phyloP scores from a whole-genome alignment of 352 stramenopile genomes.

The Blastocystis sp. region DNA sequence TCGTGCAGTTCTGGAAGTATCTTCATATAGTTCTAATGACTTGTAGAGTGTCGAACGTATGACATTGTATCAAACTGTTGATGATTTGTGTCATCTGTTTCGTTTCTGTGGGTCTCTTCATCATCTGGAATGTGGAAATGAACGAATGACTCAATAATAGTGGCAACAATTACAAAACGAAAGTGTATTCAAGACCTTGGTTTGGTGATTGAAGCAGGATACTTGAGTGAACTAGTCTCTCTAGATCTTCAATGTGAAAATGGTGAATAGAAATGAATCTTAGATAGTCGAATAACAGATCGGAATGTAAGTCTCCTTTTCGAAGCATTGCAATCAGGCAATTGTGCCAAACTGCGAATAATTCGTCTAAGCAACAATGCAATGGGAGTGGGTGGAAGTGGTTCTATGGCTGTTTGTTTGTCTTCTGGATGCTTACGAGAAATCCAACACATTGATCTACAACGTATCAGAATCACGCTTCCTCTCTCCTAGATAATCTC shows the following conservation, averaged over 20 bases:
- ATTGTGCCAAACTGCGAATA: background rate
- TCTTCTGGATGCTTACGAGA: background rate
- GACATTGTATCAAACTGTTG: constrained; percentile 16
- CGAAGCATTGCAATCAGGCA: background rate
- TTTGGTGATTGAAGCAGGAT: background rate
- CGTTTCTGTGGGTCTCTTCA: background rate
- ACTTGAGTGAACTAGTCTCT: background rate
- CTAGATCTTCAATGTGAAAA: constrained; percentile 25
- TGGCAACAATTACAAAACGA: background rate
- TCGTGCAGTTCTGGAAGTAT: constrained; percentile 2
- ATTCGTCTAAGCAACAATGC: constrained; percentile 48
- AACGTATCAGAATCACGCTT: background rate
- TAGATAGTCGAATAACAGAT: constrained; percentile 45
- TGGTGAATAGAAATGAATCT: background rate
- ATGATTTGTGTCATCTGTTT: constrained; percentile 36
- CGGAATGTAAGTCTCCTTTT: background rate
- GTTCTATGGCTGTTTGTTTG: constrained; percentile 1
- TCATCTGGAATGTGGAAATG: background rate
- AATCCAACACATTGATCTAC: background rate
- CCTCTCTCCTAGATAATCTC: constrained; percentile 23
- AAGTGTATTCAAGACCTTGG: background rate
- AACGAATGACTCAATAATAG: background rate
- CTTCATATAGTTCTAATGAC: background rate
- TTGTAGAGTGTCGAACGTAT: background rate
- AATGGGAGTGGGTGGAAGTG: background rate